Percentiles rank a stretch among this genome's conserved stretches.
Evolutionary conservation across 495 filamentous ascomycete genomes (phyloP).

Genomic region (Daldinia bambusicola): DNA sequence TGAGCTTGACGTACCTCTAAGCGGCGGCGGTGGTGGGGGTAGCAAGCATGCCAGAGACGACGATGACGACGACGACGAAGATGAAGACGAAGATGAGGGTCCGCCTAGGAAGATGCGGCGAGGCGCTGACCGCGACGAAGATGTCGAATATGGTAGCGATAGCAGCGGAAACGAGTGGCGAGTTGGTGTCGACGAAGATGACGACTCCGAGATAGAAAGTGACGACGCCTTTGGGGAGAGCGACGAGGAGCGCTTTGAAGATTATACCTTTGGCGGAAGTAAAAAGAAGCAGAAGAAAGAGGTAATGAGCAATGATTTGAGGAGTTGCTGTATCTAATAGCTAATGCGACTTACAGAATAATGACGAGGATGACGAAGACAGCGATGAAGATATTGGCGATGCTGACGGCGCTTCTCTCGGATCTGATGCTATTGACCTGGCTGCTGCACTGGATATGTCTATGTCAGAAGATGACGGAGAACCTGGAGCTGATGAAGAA

Average conservation of each 20-base stretch:
- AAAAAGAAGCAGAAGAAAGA: conserved; percentile 60
- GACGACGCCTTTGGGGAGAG: conserved; percentile 94
- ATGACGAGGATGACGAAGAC: conserved; percentile 26
- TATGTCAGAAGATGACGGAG: conserved; percentile 58
- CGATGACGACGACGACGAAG: conserved; percentile 65
- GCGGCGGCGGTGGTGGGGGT: conserved; percentile 40
- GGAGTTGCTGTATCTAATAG: conserved; percentile 28
- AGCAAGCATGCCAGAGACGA: conserved; percentile 57
- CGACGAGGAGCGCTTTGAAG: conserved; percentile 84
- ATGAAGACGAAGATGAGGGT: conserved; percentile 61
- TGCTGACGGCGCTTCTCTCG: conserved; percentile 64
- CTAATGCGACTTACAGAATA: conserved; percentile 45
- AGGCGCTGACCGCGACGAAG: conserved; percentile 56
- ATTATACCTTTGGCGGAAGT: conserved; percentile 77
- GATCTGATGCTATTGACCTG: conserved; percentile 87
- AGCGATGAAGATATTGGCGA: conserved; percentile 72
- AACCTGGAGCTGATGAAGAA: conserved; percentile 50
- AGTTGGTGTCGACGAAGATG: conserved; percentile 76
- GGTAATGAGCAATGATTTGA: conserved; percentile 52
- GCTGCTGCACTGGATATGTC: conserved; percentile 81
- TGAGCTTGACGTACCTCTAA: conserved; percentile 54
- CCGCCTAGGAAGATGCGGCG: conserved; percentile 58
- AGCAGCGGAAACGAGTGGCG: conserved; percentile 91
- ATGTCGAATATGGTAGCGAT: conserved; percentile 74
- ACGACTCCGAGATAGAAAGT: conserved; percentile 87